Base-by-base conservation (phyloP, 1,284 basidiomycete species). In the Pseudozyma hubeiensis region DNA sequence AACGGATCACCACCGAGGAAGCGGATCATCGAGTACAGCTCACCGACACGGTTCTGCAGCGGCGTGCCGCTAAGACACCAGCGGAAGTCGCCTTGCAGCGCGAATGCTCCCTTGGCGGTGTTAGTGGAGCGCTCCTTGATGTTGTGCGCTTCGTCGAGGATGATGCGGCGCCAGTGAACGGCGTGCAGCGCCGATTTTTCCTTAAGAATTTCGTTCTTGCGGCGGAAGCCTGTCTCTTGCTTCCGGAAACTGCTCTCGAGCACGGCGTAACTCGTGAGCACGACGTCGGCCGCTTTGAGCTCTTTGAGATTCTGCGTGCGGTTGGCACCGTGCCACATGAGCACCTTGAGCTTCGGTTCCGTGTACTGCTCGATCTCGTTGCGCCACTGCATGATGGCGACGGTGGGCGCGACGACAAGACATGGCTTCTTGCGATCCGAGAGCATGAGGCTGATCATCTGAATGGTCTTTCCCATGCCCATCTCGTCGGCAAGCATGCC, bases 41-140 rank as follows among this genome's bases (percentile, higher is more conserved):
- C 97, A 72, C 97, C 97, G 14, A 99, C 97, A 68, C 96, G 78
- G 57, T 85, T 85, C 85, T 98, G 85, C 40, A 86, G 75, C 0
- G 94, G 95, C n/a, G 95, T 97, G n/a, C 96, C 97, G 30, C 94
- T 97, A 34, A 99, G 87, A 85, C 97, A 99, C 97, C 97, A 99
- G 69, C 90, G 90, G 77, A 90, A 93, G 64, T 89, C 89, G 59
- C 91, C 90, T 53, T 91, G 86, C 5, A 99, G 87, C 53, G 94
- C 92, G 83, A 99, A 99, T 0, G 94, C 89, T 10, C 93, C 94
- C 85, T 97, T 98, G 2, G 97, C 95, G 0, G 96, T 98, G 82
- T 97, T 98, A 1, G 94, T 96, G 1, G 90, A 86, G 14, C 97
- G 90, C 84, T 99, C 96, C 84, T 86, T 87, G 70, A 85, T 99